Evolutionary conservation across 306 rosid genomes (phyloP).

Genomic region (Sechiopsis laciniata): DNA sequence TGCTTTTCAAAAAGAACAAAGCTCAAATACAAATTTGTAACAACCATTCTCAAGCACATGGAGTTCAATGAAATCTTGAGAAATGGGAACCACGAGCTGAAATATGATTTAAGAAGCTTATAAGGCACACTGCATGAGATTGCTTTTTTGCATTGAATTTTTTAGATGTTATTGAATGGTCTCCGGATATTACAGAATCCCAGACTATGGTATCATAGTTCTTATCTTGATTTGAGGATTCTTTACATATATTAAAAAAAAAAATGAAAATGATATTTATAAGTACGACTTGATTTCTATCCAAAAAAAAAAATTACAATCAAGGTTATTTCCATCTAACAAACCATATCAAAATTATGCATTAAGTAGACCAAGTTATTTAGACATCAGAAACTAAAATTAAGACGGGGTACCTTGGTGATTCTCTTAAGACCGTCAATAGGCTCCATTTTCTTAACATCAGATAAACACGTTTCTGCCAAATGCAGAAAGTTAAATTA

Average conservation of each 20-base stretch:
- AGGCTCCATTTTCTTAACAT: constrained; percentile 94
- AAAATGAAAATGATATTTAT: background rate
- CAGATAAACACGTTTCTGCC: constrained; percentile 96
- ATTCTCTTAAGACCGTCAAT: constrained; percentile 89
- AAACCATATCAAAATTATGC: constrained; percentile 1
- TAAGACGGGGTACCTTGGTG: constrained; percentile 51
- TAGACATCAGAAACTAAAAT: background rate
- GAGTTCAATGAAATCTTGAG: background rate
- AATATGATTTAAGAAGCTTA: constrained; percentile 2
- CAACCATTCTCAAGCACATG: background rate
- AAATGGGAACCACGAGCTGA: background rate
- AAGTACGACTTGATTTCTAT: background rate
- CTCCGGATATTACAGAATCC: background rate
- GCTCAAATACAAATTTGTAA: background rate
- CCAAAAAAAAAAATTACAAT: background rate
- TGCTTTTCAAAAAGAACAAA: background rate
- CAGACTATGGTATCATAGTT: background rate
- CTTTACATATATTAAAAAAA: no score
- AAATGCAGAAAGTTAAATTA: constrained; percentile 27
- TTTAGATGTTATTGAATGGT: background rate
- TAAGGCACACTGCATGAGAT: background rate
- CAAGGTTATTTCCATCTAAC: constrained; percentile 5
- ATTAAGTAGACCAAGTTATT: background rate
- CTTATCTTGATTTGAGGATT: background rate
- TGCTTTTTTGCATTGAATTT: background rate